phyloP scores from a whole-genome alignment of 768 basidiomycete species.

The Mycena olivaceomarginata region DNA sequence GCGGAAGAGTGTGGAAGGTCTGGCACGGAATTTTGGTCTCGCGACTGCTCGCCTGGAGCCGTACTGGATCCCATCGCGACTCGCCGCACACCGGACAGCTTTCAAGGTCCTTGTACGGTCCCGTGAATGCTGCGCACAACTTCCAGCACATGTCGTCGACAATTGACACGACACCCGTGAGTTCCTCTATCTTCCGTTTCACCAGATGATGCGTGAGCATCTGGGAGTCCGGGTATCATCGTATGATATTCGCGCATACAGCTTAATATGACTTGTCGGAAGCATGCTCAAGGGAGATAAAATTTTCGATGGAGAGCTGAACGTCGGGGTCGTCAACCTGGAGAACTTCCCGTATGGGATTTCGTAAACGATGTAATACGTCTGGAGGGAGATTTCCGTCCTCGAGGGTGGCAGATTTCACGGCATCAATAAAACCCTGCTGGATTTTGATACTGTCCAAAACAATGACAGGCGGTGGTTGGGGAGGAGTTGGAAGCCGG shows the following conservation, averaged over 20 bases:
- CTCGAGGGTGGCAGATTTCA: too few relatives aligned
- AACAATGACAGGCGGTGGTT: too few relatives aligned
- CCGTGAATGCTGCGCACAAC: conserved; percentile 5
- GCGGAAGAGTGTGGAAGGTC: conserved; percentile 1
- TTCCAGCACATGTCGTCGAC: conserved; percentile 10
- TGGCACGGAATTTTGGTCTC: not conserved
- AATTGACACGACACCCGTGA: conserved; percentile 6
- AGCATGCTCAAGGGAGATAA: too few relatives aligned
- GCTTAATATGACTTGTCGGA: not conserved
- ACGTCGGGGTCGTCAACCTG: too few relatives aligned
- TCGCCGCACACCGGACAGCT: not conserved
- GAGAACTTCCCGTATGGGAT: too few relatives aligned
- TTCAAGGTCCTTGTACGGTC: not conserved
- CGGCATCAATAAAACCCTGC: too few relatives aligned
- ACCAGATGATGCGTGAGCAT: not conserved
- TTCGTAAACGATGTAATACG: too few relatives aligned
- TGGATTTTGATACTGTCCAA: too few relatives aligned
- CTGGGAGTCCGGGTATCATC: not conserved
- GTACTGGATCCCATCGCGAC: not conserved
- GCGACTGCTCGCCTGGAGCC: not conserved
- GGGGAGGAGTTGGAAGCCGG: too few relatives aligned
- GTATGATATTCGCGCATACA: not conserved
- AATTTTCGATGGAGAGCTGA: too few relatives aligned
- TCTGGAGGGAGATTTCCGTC: too few relatives aligned
- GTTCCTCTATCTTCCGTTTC: not conserved